Evolutionary conservation across 2,329 filamentous ascomycete species (phyloP).

Genomic region (Colletotrichum paranaense): DNA sequence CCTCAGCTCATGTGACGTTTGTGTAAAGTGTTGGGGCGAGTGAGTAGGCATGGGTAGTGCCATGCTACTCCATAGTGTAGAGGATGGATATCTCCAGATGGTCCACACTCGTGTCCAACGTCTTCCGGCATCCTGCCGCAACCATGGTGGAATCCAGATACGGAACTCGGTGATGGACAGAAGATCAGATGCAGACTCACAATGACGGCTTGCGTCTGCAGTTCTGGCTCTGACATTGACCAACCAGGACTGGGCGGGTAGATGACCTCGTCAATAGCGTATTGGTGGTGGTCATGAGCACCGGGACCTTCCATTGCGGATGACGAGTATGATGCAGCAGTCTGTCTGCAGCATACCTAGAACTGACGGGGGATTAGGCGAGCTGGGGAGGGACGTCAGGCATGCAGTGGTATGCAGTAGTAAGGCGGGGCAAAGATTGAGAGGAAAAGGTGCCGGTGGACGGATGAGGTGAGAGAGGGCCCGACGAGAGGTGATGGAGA

Average conservation of each 20-base stretch:
- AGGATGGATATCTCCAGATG: background rate
- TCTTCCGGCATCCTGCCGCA: background rate
- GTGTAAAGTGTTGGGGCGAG: no score
- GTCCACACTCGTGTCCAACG: slow-evolving; percentile 21
- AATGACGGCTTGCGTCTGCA: background rate
- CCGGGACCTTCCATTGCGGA: background rate
- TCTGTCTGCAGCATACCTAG: background rate
- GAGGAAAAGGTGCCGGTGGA: background rate
- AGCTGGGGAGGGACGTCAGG: background rate
- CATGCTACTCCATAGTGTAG: background rate
- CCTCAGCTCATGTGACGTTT: background rate
- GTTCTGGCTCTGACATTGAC: background rate
- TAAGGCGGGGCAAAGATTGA: background rate
- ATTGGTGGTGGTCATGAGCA: background rate
- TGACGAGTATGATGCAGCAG: background rate
- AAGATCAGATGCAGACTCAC: background rate
- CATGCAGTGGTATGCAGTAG: background rate
- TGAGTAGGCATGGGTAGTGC: no score
- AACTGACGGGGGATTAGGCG: background rate
- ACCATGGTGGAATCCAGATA: background rate
- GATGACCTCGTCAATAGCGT: background rate
- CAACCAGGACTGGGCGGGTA: background rate
- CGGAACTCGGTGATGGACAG: background rate
- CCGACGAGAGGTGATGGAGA: background rate
- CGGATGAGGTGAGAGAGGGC: background rate